A percentile compares a stretch with the other conserved stretches of the same genome.
Evolutionary conservation across 2,329 filamentous ascomycete species (phyloP).

Genomic region (Bisporella sp.): DNA sequence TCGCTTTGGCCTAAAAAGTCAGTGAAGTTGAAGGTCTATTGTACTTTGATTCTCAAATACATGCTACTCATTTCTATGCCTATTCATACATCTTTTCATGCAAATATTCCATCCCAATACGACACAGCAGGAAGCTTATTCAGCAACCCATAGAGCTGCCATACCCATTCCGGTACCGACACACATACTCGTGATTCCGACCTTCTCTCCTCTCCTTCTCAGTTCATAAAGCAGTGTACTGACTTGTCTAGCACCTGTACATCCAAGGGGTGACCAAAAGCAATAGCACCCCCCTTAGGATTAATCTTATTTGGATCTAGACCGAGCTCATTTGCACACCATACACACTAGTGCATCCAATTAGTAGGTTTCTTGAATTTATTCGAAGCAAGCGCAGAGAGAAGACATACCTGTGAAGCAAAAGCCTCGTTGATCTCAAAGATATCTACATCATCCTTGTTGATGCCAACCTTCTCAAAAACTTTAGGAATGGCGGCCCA

Average conservation of each 20-base stretch:
- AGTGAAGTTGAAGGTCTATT: too few species aligned
- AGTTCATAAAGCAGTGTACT: conserved; percentile 88
- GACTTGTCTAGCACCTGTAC: conserved; percentile 89
- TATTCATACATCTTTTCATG: too few species aligned
- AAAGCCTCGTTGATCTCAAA: conserved; percentile 99
- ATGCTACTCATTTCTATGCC: too few species aligned
- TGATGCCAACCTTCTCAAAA: conserved; percentile 78
- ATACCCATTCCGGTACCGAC: conserved; percentile 96
- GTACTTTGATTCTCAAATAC: too few species aligned
- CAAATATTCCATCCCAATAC: too few species aligned
- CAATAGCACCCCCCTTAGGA: conserved; percentile 93
- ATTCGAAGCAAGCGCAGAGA: too few species aligned
- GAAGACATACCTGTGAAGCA: conserved; percentile 55
- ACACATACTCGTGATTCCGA: conserved; percentile 95
- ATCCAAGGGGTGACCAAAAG: conserved; percentile 90
- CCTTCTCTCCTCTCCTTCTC: conserved; percentile 72
- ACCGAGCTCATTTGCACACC: conserved; percentile 83
- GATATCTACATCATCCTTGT: conserved; percentile 87
- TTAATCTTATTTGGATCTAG: conserved; percentile 85
- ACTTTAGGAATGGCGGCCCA: conserved; percentile 95
- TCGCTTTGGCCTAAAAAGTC: too few species aligned
- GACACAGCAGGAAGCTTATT: conserved; percentile 43
- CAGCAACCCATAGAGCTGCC: conserved; percentile 92
- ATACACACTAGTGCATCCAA: conserved; percentile 53
- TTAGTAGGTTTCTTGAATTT: too few species aligned